phyloP scores from a whole-genome alignment of 148 eudicot genomes.

The Cornus controversa region DNA sequence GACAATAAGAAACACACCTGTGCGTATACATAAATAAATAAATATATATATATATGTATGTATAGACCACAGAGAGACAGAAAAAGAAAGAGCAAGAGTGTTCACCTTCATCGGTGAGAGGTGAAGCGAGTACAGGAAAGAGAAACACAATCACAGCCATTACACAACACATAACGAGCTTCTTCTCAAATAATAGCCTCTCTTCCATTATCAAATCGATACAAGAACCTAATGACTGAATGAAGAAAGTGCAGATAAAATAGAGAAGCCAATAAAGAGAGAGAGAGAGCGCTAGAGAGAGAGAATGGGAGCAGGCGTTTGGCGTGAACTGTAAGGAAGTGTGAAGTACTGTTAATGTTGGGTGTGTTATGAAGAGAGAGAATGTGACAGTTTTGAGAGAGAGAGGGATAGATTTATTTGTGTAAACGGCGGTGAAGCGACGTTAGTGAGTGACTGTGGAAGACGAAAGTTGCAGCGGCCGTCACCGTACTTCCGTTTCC shows the following conservation, averaged over 20 bases:
- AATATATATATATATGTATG: no score
- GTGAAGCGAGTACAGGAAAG: slow-evolving; percentile 25
- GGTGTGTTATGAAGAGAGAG: slow-evolving; percentile 16
- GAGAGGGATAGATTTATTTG: slow-evolving; percentile 14
- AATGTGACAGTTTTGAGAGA: not conserved
- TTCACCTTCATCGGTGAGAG: slow-evolving; percentile 39
- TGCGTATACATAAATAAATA: not conserved
- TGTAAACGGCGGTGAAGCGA: slow-evolving; percentile 65
- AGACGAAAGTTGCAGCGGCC: slow-evolving; percentile 27
- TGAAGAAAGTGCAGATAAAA: not conserved
- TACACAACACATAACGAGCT: slow-evolving; percentile 5
- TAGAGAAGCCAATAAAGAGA: not conserved
- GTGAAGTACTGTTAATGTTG: slow-evolving; percentile 16
- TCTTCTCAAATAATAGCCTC: no score
- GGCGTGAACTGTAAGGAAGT: slow-evolving; percentile 58
- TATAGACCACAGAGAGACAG: not conserved
- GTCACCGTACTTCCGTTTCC: slow-evolving; percentile 37
- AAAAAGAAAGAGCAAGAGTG: not conserved
- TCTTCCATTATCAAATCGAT: not conserved
- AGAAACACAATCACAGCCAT: slow-evolving; percentile 19
- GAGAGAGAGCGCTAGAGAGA: slow-evolving; percentile 21
- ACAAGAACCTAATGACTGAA: not conserved
- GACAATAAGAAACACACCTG: not conserved
- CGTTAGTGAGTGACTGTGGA: slow-evolving; percentile 27
- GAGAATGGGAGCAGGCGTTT: slow-evolving; percentile 43